Evolutionary conservation across 1,139 yeast genomes (phyloP), one percentile per base, ranked within the genome.

Genomic region (Saccharomycopsis hybrid): DNA sequence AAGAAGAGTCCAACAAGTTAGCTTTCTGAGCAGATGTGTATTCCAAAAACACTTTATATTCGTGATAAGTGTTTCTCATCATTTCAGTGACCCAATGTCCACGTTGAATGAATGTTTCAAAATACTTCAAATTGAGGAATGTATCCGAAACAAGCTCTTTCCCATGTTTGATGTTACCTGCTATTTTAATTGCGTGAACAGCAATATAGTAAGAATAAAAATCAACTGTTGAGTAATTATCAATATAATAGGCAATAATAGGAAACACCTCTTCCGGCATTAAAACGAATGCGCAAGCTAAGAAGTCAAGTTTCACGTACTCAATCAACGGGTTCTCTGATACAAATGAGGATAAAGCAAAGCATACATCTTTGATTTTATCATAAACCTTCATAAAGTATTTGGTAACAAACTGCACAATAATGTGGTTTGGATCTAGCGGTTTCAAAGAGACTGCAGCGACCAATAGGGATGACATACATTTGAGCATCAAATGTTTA

Each of bases 121-220:
- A 13, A 29, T 8, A 8, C 9, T 37, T 18, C 4, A 3, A 4
- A 27, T 33, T 38, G 5, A 48, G 28, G 13, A 43, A 37, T 18
- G 30, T 11, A 5, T 36, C 18, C 9, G 9, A 5, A 5, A 25
- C 5, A 7, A 36, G 13, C 13, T 44, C 42, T 4, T 5, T 28
- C 5, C 41, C 43, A 5, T 36, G 7, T 9, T 5, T 9, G 18
- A 36, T 13, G 18, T 8, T 7, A 5, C 5, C 5, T 5, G 44
- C n/a, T 28, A 29, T 39, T 32, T 37, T 18, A 4, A 50, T 33
- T 2, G 43, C 53, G n/a, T 27, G 11, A 18, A 44, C n/a, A 1
- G 39, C 38, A 9, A 47, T 44, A 27, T 44, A 50, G 30, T 44
- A 47, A 5, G 44, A 39, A 24, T 50, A 50, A 3, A 44, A 41